Evolutionary conservation across 352 stramenopile genomes (phyloP).

Genomic region (Phytophthora capsici): DNA sequence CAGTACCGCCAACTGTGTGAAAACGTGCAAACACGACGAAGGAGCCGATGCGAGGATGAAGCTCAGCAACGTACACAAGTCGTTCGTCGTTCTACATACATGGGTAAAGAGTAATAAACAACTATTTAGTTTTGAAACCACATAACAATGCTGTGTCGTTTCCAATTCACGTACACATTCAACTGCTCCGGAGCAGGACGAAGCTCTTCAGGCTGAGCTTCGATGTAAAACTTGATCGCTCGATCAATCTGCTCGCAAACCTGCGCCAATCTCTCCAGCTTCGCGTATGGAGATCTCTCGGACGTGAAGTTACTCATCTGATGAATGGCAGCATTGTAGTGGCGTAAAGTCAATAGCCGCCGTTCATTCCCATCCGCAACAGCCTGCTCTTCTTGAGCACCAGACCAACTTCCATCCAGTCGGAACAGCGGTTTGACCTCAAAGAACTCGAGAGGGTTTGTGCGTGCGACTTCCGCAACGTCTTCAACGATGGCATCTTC

Average conservation of each 20-base stretch:
- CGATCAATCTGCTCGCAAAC: conserved; percentile 57
- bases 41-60: conserved; percentile 63
- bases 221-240: conserved; percentile 55
- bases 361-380: conserved; percentile 32
- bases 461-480: conserved; percentile 35
- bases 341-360: conserved; percentile 35
- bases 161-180: conserved; percentile 43
- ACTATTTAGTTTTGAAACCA: neutral
- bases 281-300: conserved; percentile 63
- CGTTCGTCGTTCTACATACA: conserved; percentile 43
- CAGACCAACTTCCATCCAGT: conserved; percentile 55
- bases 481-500: conserved; percentile 56
- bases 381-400: neutral
- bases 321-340: conserved; percentile 50
- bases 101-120: neutral
- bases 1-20: conserved; percentile 67
- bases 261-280: conserved; percentile 50
- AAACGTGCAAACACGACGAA: conserved; percentile 49
- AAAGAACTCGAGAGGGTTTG: conserved; percentile 43
- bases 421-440: conserved; percentile 53
- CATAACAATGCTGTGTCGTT: neutral
- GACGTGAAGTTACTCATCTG: conserved; percentile 52
- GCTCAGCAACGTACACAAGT: conserved; percentile 55
- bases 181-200: conserved; percentile 29
- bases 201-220: conserved; percentile 12